Conservation (phyloP, 2,329 filamentous ascomycete genomes). For the Phialophora tarda region DNA sequence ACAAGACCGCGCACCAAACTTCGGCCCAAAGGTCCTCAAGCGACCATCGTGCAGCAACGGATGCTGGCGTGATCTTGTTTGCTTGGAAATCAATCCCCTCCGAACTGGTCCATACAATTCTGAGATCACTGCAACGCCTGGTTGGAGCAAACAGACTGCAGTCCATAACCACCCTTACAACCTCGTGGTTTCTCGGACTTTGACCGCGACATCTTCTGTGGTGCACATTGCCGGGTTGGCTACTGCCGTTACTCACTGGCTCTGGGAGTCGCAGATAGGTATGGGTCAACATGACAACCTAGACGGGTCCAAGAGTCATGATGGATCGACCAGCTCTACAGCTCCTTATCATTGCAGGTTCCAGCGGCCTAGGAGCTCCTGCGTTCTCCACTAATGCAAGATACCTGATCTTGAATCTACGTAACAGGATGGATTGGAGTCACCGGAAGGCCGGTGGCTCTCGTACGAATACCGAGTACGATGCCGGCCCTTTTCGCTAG, state of each 20-base stretch:
- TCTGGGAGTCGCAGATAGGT: neutral
- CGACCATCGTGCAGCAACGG: neutral
- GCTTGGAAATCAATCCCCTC: neutral
- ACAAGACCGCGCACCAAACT: conserved; percentile 17
- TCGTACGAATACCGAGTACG: neutral
- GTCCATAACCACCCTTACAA: neutral
- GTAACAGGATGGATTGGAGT: conserved; percentile 5
- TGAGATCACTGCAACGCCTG: neutral
- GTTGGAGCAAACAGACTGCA: neutral
- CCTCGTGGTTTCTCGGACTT: neutral
- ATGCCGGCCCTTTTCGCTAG: neutral
- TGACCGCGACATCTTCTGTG: neutral
- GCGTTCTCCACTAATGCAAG: conserved; percentile 3
- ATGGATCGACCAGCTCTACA: neutral
- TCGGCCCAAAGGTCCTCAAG: conserved; percentile 5
- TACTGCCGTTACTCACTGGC: neutral
- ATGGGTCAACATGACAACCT: neutral
- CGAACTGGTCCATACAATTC: neutral
- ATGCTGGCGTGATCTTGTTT: neutral
- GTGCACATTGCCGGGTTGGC: neutral
- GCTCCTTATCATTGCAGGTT: neutral
- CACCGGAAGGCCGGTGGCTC: neutral
- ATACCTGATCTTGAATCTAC: conserved; percentile 11
- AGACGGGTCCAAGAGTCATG: neutral
- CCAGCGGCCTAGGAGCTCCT: neutral